Percentiles rank a stretch among this genome's conserved stretches.
Evolutionary conservation across 257 asterid genomes (phyloP).

Genomic region (Primulina tabacum): DNA sequence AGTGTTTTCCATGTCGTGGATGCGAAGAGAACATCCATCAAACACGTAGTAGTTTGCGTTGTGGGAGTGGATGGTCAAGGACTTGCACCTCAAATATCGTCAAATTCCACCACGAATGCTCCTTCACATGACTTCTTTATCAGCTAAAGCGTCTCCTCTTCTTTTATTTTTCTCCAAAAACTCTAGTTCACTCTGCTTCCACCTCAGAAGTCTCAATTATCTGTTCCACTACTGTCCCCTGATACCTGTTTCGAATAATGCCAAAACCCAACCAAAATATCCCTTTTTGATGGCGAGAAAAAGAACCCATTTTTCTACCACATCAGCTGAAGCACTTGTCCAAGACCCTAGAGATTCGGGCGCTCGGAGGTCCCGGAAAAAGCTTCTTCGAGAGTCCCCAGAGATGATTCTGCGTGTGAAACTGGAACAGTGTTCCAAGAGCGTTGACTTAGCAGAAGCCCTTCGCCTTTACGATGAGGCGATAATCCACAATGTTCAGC

Average conservation of each 20-base stretch:
- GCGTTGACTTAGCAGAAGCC: constrained; percentile 58
- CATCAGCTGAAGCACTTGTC: constrained; percentile 40
- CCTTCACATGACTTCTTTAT: constrained; percentile 28
- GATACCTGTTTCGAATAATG: constrained; percentile 14
- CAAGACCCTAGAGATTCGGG: constrained; percentile 24
- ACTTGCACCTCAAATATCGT: constrained; percentile 4
- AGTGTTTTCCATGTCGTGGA: background rate
- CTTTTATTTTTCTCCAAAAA: constrained; percentile 32
- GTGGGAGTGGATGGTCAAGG: constrained; percentile 6
- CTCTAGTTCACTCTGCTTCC: constrained; percentile 25
- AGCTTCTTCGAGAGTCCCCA: constrained; percentile 47
- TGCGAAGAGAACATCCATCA: background rate
- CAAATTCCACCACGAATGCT: constrained; percentile 32
- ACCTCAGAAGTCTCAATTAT: constrained; percentile 26
- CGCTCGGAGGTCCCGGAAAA: constrained; percentile 36
- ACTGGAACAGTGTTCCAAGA: constrained; percentile 61
- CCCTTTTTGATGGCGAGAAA: constrained; percentile 36
- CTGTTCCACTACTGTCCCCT: constrained; percentile 18
- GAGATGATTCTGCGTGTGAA: constrained; percentile 51
- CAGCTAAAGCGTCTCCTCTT: constrained; percentile 41
- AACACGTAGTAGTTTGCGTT: background rate
- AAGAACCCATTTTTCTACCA: constrained; percentile 38
- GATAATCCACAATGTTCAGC: constrained; percentile 40
- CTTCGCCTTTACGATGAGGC: constrained; percentile 78
- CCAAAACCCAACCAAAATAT: constrained; percentile 21